Conservation (phyloP, 2,329 filamentous ascomycete genomes). For the Verticillium nubilum region DNA sequence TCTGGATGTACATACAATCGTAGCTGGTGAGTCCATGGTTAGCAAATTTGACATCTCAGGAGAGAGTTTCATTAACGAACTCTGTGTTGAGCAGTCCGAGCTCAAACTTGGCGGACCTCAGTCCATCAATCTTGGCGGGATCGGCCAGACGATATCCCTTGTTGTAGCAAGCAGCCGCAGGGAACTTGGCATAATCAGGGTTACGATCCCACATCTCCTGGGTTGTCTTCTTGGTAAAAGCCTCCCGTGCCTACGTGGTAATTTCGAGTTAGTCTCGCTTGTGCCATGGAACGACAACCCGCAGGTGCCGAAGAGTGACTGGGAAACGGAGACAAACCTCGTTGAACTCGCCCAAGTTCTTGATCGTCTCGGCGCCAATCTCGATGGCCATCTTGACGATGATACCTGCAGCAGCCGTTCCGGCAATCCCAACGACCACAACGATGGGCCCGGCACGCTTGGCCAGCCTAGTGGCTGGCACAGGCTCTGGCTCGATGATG, state of each 20-base stretch:
- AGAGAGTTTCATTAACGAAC: slow-evolving; percentile 1
- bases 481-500: not conserved
- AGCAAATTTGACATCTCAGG: not conserved
- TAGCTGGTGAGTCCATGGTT: not conserved
- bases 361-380: not conserved
- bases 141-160: slow-evolving; percentile 11
- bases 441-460: not conserved
- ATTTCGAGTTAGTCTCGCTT: not conserved
- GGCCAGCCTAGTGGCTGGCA: not conserved
- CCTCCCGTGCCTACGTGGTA: slow-evolving; percentile 8
- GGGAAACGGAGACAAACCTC: not conserved
- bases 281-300: not conserved
- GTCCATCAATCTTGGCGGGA: slow-evolving; percentile 2
- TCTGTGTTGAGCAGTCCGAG: slow-evolving; percentile 11
- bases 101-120: slow-evolving; percentile 7
- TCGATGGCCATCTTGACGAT: not conserved
- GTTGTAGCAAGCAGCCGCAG: slow-evolving; percentile 14
- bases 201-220: slow-evolving; percentile 13
- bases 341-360: not conserved
- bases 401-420: not conserved
- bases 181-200: slow-evolving; percentile 8
- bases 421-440: not conserved
- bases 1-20: slow-evolving; percentile 12
- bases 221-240: slow-evolving; percentile 12
- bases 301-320: not conserved